Conservation (phyloP, 371 early-diverging fungal genomes). For the Ecytonucleospora hepatopenaei region DNA sequence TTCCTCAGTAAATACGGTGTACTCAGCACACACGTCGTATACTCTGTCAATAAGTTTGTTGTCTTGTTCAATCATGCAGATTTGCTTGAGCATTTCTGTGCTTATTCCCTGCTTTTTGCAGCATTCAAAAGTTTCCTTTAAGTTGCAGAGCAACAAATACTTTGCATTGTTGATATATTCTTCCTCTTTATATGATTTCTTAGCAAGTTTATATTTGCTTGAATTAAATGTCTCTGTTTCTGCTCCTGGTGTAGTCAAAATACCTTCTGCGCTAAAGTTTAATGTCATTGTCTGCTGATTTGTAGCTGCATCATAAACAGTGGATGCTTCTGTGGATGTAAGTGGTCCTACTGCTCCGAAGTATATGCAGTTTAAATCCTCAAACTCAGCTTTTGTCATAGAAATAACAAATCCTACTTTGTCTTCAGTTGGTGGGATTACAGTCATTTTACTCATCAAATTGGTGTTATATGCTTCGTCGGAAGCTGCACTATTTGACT, state of each 20-base stretch:
- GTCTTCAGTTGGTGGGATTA: too few relatives aligned
- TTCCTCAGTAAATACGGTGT: not conserved
- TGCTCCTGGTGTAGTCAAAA: not conserved
- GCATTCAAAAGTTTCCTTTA: not conserved
- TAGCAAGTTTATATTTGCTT: not conserved
- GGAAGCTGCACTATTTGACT: not conserved
- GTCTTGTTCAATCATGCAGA: not conserved
- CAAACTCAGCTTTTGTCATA: not conserved
- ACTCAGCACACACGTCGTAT: not conserved
- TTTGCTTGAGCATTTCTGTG: not conserved
- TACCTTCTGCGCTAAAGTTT: not conserved
- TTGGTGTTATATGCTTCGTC: not conserved
- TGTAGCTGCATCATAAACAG: too few relatives aligned
- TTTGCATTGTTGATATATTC: not conserved
- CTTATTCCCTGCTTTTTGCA: not conserved
- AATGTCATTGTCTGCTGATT: not conserved
- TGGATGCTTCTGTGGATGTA: not conserved
- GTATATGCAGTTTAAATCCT: not conserved
- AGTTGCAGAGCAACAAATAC: not conserved
- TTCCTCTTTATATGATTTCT: not conserved
- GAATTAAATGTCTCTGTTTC: not conserved
- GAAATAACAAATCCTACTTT: not conserved
- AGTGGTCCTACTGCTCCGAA: not conserved
- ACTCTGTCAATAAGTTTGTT: not conserved
- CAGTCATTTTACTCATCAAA: too few relatives aligned